Evolutionary conservation across 225 moss, liverwort and hornwort genomes (phyloP).

Genomic region (Bryoerythrophyllum caledonicum): DNA sequence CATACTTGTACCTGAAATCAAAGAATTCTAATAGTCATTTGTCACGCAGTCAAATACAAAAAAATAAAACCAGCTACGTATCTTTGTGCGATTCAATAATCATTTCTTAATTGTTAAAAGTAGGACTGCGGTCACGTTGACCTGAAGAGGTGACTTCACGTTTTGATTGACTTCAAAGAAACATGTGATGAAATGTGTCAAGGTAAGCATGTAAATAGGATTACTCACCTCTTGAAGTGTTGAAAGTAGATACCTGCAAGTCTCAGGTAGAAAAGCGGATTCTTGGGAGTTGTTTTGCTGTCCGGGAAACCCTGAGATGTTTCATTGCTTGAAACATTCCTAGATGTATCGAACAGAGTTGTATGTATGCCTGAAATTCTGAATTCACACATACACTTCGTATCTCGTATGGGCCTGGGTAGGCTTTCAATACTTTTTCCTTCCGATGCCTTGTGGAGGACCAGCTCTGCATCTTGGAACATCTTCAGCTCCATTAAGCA

Average conservation of each 20-base stretch:
- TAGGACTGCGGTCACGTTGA: neutral
- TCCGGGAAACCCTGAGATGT: too few relatives aligned
- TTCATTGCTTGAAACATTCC: neutral
- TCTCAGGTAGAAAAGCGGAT: slow-evolving; percentile 2
- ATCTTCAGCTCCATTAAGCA: slow-evolving; percentile 15
- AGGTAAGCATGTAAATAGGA: neutral
- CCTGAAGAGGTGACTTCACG: neutral
- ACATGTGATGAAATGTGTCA: neutral
- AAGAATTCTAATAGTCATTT: neutral
- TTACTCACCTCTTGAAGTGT: neutral
- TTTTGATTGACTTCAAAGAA: neutral
- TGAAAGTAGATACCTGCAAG: neutral
- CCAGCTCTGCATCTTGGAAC: neutral
- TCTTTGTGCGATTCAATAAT: too few relatives aligned
- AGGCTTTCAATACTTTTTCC: neutral
- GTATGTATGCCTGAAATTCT: neutral
- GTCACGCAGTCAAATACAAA: too few relatives aligned
- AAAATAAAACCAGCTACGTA: too few relatives aligned
- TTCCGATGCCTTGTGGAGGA: neutral
- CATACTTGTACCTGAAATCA: neutral
- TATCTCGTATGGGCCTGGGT: too few relatives aligned
- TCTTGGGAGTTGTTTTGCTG: too few relatives aligned
- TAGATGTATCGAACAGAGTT: neutral
- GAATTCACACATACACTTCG: neutral
- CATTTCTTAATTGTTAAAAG: too few relatives aligned